Evolutionary conservation across 208 protist genomes (phyloP).

Genomic region (Crithidia mellificae): DNA sequence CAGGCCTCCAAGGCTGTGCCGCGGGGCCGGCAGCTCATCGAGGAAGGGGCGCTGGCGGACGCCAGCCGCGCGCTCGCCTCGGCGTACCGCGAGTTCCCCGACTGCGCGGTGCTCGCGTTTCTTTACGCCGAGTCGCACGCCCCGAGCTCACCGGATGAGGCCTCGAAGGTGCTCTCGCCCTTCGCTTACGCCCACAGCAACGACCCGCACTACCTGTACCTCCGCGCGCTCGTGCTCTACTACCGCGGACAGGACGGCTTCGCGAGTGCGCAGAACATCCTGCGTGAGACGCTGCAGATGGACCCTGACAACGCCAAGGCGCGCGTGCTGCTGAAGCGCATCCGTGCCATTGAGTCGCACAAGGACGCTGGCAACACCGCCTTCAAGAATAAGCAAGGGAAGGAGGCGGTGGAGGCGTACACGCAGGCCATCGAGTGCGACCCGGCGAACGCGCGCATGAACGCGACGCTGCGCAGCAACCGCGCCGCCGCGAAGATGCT

Average conservation of each 20-base stretch:
- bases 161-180: constrained; percentile 45
- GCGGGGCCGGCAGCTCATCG: constrained; percentile 39
- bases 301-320: constrained; percentile 79
- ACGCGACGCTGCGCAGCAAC: constrained; percentile 86
- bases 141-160: constrained; percentile 51
- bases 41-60: constrained; percentile 33
- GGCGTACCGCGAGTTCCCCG: constrained; percentile 56
- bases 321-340: constrained; percentile 73
- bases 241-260: constrained; percentile 75
- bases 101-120: constrained; percentile 61
- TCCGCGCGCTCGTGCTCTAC: constrained; percentile 68
- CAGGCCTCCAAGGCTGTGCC: constrained; percentile 45
- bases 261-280: constrained; percentile 60
- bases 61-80: constrained; percentile 38
- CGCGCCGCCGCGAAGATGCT: constrained; percentile 86
- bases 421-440: constrained; percentile 78
- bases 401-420: constrained; percentile 80
- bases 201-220: constrained; percentile 71
- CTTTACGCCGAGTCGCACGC: constrained; percentile 64
- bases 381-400: constrained; percentile 73
- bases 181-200: constrained; percentile 51
- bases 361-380: constrained; percentile 85
- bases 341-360: constrained; percentile 64
- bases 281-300: constrained; percentile 65
- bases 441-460: constrained; percentile 69